Conservation (phyloP, 805 yeast species). For the Cyberlindnera lachancei region DNA sequence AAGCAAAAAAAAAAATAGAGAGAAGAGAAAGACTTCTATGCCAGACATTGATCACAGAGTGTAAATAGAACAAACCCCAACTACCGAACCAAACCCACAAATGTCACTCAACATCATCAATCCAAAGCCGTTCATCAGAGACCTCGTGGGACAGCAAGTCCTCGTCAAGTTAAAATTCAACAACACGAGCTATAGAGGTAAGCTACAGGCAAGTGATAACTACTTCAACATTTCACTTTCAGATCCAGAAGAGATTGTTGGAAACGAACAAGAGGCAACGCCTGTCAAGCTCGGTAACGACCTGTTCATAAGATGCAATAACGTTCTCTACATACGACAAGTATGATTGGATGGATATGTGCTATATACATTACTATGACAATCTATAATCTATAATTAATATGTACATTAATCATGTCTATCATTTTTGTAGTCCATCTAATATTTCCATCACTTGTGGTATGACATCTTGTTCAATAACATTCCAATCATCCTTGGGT, state of each 20-base stretch:
- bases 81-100: too few species aligned
- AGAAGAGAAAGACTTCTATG: too few species aligned
- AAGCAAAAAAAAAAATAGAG: too few species aligned
- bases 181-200: constrained; percentile 79
- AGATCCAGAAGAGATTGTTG: constrained; percentile 46
- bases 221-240: constrained; percentile 85
- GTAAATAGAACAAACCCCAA: too few species aligned
- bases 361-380: too few species aligned
- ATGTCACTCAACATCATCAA: constrained; percentile 50
- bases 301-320: constrained; percentile 83
- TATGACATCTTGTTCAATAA: constrained; percentile 32
- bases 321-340: constrained; percentile 50
- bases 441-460: constrained; percentile 33
- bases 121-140: constrained; percentile 85
- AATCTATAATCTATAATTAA: too few species aligned
- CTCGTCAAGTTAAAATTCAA: constrained; percentile 86
- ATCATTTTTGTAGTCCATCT: constrained; percentile 16
- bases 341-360: too few species aligned
- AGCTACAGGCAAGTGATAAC: constrained; percentile 71
- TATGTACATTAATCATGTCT: too few species aligned
- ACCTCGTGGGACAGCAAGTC: constrained; percentile 63
- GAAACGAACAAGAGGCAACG: too few species aligned
- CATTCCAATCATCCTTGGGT: constrained; percentile 33
- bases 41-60: too few species aligned
- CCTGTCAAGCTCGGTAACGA: constrained; percentile 58